These are phyloP conservation scores for Colletotrichum falcatum DNA, from an alignment of 2,329 filamentous ascomycete genomes.

Conservation along the genomic window DNA sequence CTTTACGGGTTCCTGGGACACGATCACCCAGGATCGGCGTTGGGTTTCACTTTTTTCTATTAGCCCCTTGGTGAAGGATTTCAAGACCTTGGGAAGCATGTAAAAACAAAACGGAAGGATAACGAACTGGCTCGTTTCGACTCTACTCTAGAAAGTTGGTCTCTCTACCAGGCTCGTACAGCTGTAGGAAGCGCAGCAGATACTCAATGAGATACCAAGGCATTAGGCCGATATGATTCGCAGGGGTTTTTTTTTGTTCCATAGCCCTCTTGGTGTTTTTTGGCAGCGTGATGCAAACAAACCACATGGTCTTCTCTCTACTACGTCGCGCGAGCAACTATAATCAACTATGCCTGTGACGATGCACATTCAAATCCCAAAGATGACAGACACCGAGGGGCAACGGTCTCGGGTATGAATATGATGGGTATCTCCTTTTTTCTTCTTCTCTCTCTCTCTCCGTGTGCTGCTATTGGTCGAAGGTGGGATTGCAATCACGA, in stretches of 20 bases:
- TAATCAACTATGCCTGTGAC: neutral
- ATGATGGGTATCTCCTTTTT: slow-evolving; percentile 33
- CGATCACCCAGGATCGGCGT: slow-evolving; percentile 17
- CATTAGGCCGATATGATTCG: slow-evolving; percentile 22
- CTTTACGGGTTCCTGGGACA: neutral
- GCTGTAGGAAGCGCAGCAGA: slow-evolving; percentile 18
- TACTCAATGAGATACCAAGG: slow-evolving; percentile 31
- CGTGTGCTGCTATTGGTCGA: neutral
- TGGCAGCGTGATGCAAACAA: neutral
- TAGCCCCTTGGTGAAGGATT: slow-evolving; percentile 12
- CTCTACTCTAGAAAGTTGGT: slow-evolving; percentile 24
- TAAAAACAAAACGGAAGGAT: slow-evolving; percentile 24
- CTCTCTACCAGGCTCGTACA: slow-evolving; percentile 8
- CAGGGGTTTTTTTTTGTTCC: neutral
- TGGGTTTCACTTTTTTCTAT: slow-evolving; percentile 7
- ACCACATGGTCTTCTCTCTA: neutral
- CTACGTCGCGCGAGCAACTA: neutral
- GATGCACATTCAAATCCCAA: neutral
- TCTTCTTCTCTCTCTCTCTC: neutral
- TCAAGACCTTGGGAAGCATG: slow-evolving; percentile 11
- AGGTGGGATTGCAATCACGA: neutral
- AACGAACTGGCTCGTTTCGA: slow-evolving; percentile 14
- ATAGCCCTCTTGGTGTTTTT: neutral
- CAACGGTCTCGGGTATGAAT: neutral
- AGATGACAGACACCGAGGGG: neutral